Base-by-base conservation (phyloP, 1,139 yeast genomes). In the Suhomyces ambrosiae region DNA sequence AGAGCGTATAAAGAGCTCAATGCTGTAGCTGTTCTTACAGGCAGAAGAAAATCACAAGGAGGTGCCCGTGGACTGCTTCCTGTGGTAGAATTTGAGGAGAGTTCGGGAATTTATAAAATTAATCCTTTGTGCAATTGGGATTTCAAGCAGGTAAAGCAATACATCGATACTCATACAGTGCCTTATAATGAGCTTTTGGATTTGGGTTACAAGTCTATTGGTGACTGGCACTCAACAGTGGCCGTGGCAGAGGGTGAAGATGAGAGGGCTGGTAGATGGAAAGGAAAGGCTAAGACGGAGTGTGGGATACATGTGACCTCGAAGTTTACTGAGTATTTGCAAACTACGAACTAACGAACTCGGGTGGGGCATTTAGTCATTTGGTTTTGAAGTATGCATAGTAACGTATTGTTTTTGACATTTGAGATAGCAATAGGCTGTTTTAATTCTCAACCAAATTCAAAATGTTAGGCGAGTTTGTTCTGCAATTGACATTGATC, bases 181-280 rank as follows among this genome's bases (percentile, higher is more conserved):
- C 97, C 97, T 3, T 88, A 86, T 63, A 92, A 92, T 56, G 88
- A 77, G 43, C 68, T 92, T 30, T 68, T 92, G 34, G 94, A 89
- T 59, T 69, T 80, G 42, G 97, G 97, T 0, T 92, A 90, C 62
- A 82, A 89, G 53, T 86, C 96, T 0, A 77, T 92, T 14, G 98
- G 98, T 1, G 98, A 92, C 62, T 92, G 92, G 80, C 98, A 92
- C 61, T 86, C 96, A 1, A 92, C 98, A 0, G 80, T 66, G 27
- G 97, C 97, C 1, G 95, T 88, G 8, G 78, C 70, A 8, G 96
- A 86, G 32, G 96, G 94, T 4, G 97, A 88, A 56, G 97, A 90
- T 57, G 98, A 92, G 59, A 77, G 98, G 49, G 80, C 95, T 21
- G 98, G 98, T 1, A 77, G 98, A 53, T 92, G 98, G 98, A 85